Evolutionary conservation across 1,284 basidiomycete genomes (phyloP).

Genomic region (Malassezia furfur): DNA sequence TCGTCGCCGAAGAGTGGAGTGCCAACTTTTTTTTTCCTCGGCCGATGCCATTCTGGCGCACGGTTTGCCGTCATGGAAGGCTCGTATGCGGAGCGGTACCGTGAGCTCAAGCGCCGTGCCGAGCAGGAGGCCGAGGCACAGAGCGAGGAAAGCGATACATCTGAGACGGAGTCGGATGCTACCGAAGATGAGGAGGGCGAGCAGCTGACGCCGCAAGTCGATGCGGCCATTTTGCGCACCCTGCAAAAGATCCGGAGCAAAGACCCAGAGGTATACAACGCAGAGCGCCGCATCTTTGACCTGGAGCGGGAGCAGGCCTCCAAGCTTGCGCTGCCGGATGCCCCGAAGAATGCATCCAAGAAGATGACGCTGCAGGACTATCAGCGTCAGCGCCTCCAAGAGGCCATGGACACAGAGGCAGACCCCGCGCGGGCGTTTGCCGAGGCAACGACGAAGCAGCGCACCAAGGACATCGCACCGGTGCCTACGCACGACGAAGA

Average conservation of each 20-base stretch:
- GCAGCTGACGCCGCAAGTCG: slow-evolving; percentile 83
- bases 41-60: background rate
- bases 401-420: slow-evolving; percentile 32
- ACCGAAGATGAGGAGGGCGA: slow-evolving; percentile 91
- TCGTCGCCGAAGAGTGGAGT: slow-evolving; percentile 13
- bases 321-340: background rate
- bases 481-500: slow-evolving; percentile 13
- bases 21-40: background rate
- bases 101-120: slow-evolving; percentile 41
- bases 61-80: slow-evolving; percentile 34
- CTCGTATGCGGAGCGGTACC: slow-evolving; percentile 39
- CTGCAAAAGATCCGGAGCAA: slow-evolving; percentile 72
- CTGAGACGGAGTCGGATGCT: slow-evolving; percentile 53
- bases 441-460: slow-evolving; percentile 32
- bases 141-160: slow-evolving; percentile 22
- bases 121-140: slow-evolving; percentile 36
- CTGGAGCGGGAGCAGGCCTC: slow-evolving; percentile 20
- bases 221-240: slow-evolving; percentile 87
- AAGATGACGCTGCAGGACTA: slow-evolving; percentile 44
- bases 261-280: slow-evolving; percentile 75
- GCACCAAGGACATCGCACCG: background rate
- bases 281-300: slow-evolving; percentile 44
- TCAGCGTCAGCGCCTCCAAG: slow-evolving; percentile 38
- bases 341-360: slow-evolving; percentile 15
- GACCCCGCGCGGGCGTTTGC: slow-evolving; percentile 42